Conservation (phyloP, 2,329 filamentous ascomycete genomes). For the Ceratocystis smalleyi region DNA sequence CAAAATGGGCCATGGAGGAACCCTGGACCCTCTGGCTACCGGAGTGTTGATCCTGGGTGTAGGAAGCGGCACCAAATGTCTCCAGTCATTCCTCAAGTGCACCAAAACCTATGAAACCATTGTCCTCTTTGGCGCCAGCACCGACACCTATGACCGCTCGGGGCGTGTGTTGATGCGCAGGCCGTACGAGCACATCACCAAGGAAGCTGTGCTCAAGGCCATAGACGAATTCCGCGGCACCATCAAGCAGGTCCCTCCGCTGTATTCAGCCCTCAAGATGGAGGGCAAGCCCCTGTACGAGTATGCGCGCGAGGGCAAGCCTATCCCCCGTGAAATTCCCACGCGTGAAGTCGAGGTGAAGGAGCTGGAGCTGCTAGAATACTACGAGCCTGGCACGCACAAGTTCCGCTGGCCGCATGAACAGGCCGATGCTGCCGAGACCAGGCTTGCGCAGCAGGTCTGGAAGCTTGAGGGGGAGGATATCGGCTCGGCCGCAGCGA, state of each 20-base stretch:
- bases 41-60: slow-evolving; percentile 83
- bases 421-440: slow-evolving; percentile 62
- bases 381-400: slow-evolving; percentile 68
- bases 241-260: slow-evolving; percentile 76
- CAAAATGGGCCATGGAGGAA: slow-evolving; percentile 93
- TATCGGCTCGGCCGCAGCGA: slow-evolving; percentile 12
- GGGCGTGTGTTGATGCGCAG: slow-evolving; percentile 68
- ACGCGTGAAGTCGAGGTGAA: slow-evolving; percentile 62
- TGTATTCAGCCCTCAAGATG: slow-evolving; percentile 86
- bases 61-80: slow-evolving; percentile 70
- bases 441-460: slow-evolving; percentile 57
- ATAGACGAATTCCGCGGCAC: slow-evolving; percentile 62
- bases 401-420: slow-evolving; percentile 62
- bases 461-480: slow-evolving; percentile 47
- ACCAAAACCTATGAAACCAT: slow-evolving; percentile 88
- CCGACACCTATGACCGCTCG: slow-evolving; percentile 77
- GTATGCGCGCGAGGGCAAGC: slow-evolving; percentile 79
- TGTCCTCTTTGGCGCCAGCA: slow-evolving; percentile 78
- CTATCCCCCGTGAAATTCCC: slow-evolving; percentile 72
- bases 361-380: slow-evolving; percentile 69
- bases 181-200: slow-evolving; percentile 67
- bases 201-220: slow-evolving; percentile 59
- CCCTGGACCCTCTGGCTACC: slow-evolving; percentile 83
- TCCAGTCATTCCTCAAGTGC: slow-evolving; percentile 66
- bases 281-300: slow-evolving; percentile 91